Evolutionary conservation across 768 basidiomycete species (phyloP).

Genomic region (Agaricus subrufescens): DNA sequence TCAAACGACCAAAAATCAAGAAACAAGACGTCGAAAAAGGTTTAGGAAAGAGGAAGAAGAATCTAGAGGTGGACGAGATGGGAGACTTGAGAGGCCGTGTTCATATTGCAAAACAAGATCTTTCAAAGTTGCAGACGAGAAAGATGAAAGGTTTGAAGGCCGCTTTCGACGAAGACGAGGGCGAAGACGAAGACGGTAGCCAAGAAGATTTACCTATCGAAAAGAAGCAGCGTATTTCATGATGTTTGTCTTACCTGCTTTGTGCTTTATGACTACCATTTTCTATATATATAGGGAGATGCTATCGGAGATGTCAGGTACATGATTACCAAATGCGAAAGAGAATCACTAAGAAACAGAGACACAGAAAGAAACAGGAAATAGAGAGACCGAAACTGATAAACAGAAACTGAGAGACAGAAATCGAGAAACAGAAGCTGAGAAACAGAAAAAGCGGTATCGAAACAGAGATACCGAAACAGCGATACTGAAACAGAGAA

Average conservation of each 20-base stretch:
- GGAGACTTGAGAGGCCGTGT: conserved; percentile 90
- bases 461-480: background rate
- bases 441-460: background rate
- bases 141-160: conserved; percentile 89
- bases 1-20: conserved; percentile 82
- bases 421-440: too few relatives aligned
- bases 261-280: background rate
- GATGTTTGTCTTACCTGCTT: conserved; percentile 2
- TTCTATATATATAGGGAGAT: too few relatives aligned
- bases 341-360: background rate
- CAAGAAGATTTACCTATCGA: background rate
- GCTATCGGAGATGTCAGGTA: too few relatives aligned
- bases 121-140: conserved; percentile 79
- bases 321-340: too few relatives aligned
- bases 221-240: conserved; percentile 9
- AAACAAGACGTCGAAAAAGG: conserved; percentile 85
- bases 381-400: background rate
- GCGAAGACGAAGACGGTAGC: background rate
- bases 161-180: conserved; percentile 11
- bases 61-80: conserved; percentile 97
- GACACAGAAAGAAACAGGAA: background rate
- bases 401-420: too few relatives aligned
- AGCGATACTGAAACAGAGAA: background rate
- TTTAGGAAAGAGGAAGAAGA: conserved; percentile 90
- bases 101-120: conserved; percentile 86